These are phyloP conservation scores for Hymenoscyphus occultus DNA, from an alignment of 2,329 filamentous ascomycete species.

Conservation along the genomic window DNA sequence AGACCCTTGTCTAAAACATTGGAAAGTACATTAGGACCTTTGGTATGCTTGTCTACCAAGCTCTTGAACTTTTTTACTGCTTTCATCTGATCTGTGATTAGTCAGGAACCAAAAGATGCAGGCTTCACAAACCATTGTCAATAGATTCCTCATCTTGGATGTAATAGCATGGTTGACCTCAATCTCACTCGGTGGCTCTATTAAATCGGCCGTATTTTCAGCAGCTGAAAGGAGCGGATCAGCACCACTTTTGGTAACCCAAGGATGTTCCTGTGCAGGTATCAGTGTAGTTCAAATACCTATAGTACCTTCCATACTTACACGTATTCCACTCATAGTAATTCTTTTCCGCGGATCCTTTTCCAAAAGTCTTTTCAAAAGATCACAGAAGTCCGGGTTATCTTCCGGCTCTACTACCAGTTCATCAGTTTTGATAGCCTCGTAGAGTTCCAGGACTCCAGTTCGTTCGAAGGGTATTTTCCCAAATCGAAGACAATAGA, in stretches of 20 bases:
- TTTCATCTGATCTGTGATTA: slow-evolving; percentile 62
- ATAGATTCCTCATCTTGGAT: slow-evolving; percentile 78
- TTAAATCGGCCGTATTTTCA: slow-evolving; percentile 78
- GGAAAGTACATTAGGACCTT: slow-evolving; percentile 51
- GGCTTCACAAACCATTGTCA: slow-evolving; percentile 65
- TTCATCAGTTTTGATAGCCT: slow-evolving; percentile 75
- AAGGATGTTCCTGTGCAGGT: slow-evolving; percentile 74
- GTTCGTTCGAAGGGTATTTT: slow-evolving; percentile 79
- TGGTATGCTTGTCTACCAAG: slow-evolving; percentile 54
- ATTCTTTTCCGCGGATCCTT: slow-evolving; percentile 85
- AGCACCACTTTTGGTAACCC: slow-evolving; percentile 79
- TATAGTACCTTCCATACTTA: slow-evolving; percentile 45
- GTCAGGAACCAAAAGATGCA: neutral
- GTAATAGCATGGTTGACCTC: slow-evolving; percentile 92
- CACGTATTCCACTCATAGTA: slow-evolving; percentile 75
- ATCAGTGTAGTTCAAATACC: slow-evolving; percentile 11
- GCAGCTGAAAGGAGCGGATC: slow-evolving; percentile 77
- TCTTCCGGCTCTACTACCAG: slow-evolving; percentile 60
- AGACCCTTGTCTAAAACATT: slow-evolving; percentile 58
- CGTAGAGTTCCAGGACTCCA: slow-evolving; percentile 81
- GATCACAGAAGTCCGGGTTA: slow-evolving; percentile 66
- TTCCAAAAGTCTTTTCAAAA: slow-evolving; percentile 72
- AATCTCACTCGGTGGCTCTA: slow-evolving; percentile 82
- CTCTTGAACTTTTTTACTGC: slow-evolving; percentile 86
- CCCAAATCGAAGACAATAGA: slow-evolving; percentile 91